Evolutionary conservation across 2,329 filamentous ascomycete genomes (phyloP).

Genomic region (Nigrospora sphaerica): DNA sequence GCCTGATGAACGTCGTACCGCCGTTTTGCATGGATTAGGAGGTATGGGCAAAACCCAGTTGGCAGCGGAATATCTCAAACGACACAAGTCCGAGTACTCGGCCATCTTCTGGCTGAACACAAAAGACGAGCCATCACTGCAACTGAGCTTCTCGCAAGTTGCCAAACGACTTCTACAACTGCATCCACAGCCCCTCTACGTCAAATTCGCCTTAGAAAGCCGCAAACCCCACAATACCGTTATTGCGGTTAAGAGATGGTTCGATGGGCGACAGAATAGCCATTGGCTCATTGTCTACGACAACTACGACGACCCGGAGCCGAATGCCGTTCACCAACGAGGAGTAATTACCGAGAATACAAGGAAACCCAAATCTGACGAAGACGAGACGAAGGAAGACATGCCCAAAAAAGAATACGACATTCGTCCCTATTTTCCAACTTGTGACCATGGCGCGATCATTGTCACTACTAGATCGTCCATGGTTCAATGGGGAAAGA

Average conservation of each 20-base stretch:
- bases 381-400: too few relatives aligned
- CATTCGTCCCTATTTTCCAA: constrained; percentile 22
- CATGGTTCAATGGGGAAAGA: constrained; percentile 22
- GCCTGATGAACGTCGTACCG: constrained; percentile 12
- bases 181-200: constrained; percentile 5
- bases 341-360: too few relatives aligned
- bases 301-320: constrained; percentile 31
- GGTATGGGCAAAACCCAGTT: constrained; percentile 13
- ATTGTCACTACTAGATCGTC: constrained; percentile 31
- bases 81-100: constrained; percentile 5
- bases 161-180: constrained; percentile 8
- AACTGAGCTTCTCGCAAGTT: constrained; percentile 8
- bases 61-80: constrained; percentile 8
- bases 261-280: constrained; percentile 24
- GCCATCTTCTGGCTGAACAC: constrained; percentile 11
- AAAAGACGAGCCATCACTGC: constrained; percentile 6
- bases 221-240: constrained; percentile 15
- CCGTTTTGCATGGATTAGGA: constrained; percentile 9
- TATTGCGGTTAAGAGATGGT: constrained; percentile 27
- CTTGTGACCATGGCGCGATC: constrained; percentile 29
- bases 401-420: too few relatives aligned
- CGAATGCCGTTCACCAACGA: too few relatives aligned
- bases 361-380: too few relatives aligned
- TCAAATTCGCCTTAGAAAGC: constrained; percentile 2
- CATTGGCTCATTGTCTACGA: constrained; percentile 32